Percentiles rank a stretch among this genome's conserved stretches.
phyloP scores from a whole-genome alignment of 2,329 filamentous ascomycete genomes.

The Xylaria sp. region DNA sequence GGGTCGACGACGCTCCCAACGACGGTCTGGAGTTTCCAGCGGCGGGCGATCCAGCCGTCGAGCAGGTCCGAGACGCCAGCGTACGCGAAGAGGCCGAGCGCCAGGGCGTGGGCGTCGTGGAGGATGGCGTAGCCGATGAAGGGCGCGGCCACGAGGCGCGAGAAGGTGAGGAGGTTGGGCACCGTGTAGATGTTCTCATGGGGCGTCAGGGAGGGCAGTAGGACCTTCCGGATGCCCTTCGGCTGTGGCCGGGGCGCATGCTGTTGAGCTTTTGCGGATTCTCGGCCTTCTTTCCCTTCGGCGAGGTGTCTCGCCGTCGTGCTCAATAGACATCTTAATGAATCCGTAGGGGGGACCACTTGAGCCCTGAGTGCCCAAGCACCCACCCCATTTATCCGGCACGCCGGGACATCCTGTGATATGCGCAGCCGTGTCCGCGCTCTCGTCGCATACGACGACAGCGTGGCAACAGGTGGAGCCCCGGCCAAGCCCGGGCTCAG shows the following conservation, averaged over 20 bases:
- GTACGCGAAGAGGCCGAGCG: conserved; percentile 88
- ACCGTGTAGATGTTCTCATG: conserved; percentile 97
- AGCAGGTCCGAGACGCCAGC: conserved; percentile 91
- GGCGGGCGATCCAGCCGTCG: conserved; percentile 92
- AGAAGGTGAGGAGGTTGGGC: conserved; percentile 92
- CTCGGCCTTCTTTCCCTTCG: neutral
- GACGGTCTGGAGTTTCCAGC: conserved; percentile 89
- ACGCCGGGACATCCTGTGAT: neutral
- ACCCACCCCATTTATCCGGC: neutral
- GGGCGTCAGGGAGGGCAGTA: conserved; percentile 49
- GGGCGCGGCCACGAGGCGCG: conserved; percentile 83
- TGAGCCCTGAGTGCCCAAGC: neutral
- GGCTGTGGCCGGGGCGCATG: neutral
- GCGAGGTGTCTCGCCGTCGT: conserved; percentile 7
- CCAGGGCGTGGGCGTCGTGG: conserved; percentile 80
- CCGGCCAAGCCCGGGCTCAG: neutral
- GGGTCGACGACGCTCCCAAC: conserved; percentile 95
- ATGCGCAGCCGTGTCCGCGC: neutral
- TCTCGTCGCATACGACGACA: neutral
- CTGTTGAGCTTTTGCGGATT: neutral
- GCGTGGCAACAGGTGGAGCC: neutral
- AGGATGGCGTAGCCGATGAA: conserved; percentile 89
- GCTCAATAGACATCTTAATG: conserved; percentile 16
- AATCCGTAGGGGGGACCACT: neutral
- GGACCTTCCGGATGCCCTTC: conserved; percentile 45